Conservation (phyloP, 306 rosid species). For the Gleditsia sinensis region DNA sequence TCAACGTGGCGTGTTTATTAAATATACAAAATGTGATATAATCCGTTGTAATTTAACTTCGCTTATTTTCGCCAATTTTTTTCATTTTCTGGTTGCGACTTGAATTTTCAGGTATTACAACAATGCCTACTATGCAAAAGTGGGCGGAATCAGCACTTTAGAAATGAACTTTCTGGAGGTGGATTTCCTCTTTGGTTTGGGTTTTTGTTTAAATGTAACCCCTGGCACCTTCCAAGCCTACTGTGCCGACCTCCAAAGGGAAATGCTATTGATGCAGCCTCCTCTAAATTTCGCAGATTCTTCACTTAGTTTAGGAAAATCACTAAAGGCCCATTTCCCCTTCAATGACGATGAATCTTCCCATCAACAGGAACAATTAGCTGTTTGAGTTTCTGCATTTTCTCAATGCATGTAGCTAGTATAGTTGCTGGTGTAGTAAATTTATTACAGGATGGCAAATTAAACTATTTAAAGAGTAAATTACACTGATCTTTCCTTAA, state of each 20-base stretch:
- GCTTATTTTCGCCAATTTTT: no score
- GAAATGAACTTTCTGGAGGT: constrained; percentile 96
- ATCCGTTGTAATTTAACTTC: no score
- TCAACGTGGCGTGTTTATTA: no score
- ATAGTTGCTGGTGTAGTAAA: constrained; percentile 26
- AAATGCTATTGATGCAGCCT: constrained; percentile 74
- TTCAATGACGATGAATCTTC: constrained; percentile 82
- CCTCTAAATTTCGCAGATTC: constrained; percentile 49
- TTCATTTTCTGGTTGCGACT: background rate
- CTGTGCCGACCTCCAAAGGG: constrained; percentile 69
- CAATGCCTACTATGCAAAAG: constrained; percentile 97
- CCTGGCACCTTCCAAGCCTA: constrained; percentile 75
- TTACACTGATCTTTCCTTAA: background rate
- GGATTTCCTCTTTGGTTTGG: constrained; percentile 88
- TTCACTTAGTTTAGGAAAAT: constrained; percentile 54
- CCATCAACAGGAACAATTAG: constrained; percentile 67
- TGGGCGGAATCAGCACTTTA: constrained; percentile 88
- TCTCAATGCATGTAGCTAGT: constrained; percentile 40
- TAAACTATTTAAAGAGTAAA: constrained; percentile 24
- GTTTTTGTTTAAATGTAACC: constrained; percentile 82
- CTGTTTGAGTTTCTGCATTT: constrained; percentile 54
- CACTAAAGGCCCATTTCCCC: constrained; percentile 58
- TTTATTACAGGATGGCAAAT: constrained; percentile 38
- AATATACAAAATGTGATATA: no score
- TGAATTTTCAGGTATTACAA: constrained; percentile 71